A percentile compares a stretch with the other conserved stretches of the same genome.
phyloP scores from a whole-genome alignment of 345 rosid genomes.

The Viola odorata region DNA sequence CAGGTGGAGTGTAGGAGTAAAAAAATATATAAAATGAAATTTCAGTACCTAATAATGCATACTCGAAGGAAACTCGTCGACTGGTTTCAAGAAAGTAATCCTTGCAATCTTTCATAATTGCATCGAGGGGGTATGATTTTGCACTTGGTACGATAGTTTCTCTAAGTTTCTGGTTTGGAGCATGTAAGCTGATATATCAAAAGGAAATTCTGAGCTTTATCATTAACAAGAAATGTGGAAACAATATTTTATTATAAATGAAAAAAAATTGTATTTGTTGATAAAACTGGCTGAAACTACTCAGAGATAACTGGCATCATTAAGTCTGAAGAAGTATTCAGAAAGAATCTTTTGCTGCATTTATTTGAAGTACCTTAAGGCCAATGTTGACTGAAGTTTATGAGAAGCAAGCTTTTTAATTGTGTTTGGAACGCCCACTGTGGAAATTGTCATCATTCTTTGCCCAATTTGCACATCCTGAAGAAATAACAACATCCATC shows the following conservation, averaged over 20 bases:
- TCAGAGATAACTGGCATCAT: background rate
- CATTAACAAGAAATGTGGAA: background rate
- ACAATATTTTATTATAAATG: background rate
- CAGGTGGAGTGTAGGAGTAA: background rate
- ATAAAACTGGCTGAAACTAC: background rate
- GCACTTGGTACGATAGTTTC: constrained; percentile 95
- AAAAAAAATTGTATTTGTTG: background rate
- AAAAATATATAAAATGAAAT: constrained; percentile 4
- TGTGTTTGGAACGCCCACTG: constrained; percentile 97
- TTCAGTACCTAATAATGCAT: constrained; percentile 75
- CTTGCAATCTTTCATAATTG: constrained; percentile 87
- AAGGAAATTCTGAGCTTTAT: constrained; percentile 10
- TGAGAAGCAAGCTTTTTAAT: constrained; percentile 81
- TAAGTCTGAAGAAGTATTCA: background rate
- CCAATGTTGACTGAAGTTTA: constrained; percentile 95
- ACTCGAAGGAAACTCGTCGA: constrained; percentile 85
- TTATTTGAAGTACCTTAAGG: constrained; percentile 52
- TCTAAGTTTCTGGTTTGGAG: constrained; percentile 84
- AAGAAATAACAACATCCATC: constrained; percentile 5
- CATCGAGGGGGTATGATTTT: constrained; percentile 84
- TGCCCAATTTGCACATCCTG: constrained; percentile 96
- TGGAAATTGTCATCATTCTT: constrained; percentile 94
- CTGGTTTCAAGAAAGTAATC: constrained; percentile 76
- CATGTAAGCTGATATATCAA: constrained; percentile 60
- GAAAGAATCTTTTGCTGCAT: background rate